Evolutionary conservation across 192 early-diverging fungal species (phyloP).

Genomic region (Linnemannia zychae): DNA sequence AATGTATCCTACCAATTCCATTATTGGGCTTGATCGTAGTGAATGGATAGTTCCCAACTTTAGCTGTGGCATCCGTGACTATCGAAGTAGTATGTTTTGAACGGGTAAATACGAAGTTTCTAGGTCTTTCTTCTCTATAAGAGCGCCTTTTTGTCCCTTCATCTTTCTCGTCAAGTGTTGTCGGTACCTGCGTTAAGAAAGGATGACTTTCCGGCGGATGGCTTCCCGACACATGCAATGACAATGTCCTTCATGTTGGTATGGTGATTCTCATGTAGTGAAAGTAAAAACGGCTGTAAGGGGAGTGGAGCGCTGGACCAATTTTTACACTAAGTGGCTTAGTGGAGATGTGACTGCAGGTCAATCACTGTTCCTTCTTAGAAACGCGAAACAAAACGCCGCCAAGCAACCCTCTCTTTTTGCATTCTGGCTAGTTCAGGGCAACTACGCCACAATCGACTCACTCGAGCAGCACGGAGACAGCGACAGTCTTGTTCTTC

Average conservation of each 20-base stretch:
- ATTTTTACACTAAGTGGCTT: too few species aligned
- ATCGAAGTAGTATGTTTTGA: neutral
- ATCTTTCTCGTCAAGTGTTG: neutral
- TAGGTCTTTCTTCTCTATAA: too few species aligned
- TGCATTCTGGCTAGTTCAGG: neutral
- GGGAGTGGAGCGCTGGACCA: too few species aligned
- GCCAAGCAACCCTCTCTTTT: neutral
- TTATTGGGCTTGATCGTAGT: slow-evolving; percentile 90
- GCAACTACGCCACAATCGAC: too few species aligned
- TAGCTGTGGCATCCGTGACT: slow-evolving; percentile 86
- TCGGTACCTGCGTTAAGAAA: slow-evolving; percentile 79
- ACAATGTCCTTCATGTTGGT: slow-evolving; percentile 63
- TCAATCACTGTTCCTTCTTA: too few species aligned
- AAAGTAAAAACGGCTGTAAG: neutral
- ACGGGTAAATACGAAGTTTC: too few species aligned
- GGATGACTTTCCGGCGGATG: slow-evolving; percentile 86
- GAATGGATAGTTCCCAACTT: slow-evolving; percentile 88
- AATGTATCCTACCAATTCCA: slow-evolving; percentile 63
- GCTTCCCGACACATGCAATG: slow-evolving; percentile 80
- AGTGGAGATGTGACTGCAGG: too few species aligned
- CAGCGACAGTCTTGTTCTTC: too few species aligned
- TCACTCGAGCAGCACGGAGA: too few species aligned
- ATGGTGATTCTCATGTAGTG: neutral
- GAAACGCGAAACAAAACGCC: too few species aligned
- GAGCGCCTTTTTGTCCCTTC: too few species aligned